Percentiles rank a stretch among this genome's conserved stretches.
These are phyloP conservation scores for Pyropia yezoensis DNA, from an alignment of 23 red algal genomes.

Conservation along the genomic window DNA sequence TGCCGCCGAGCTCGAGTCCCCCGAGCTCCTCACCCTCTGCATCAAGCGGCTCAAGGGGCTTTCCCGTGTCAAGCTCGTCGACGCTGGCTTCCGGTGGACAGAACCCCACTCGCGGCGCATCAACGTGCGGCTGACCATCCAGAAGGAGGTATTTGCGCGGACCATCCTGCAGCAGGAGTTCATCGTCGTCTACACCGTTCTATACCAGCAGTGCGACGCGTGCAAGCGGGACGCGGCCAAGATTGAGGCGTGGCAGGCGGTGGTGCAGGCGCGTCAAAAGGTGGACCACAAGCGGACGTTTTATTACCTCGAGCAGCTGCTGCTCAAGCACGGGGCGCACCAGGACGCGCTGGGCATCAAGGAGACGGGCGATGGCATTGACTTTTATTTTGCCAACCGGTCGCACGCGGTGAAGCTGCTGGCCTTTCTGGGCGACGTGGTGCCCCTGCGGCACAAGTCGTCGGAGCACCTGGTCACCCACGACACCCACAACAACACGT, in stretches of 20 bases:
- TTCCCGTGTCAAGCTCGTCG: conserved; percentile 86
- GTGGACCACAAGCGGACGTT: conserved; percentile 97
- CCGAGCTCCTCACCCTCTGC: conserved; percentile 83
- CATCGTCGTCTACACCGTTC: conserved; percentile 83
- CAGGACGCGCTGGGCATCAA: conserved; percentile 86
- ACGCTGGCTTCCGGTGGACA: conserved; percentile 94
- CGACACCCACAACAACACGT: conserved; percentile 85
- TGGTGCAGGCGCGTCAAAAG: conserved; percentile 96
- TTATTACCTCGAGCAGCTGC: conserved; percentile 93
- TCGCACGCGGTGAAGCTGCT: conserved; percentile 78
- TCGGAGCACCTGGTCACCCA: conserved; percentile 95
- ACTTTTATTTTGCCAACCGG: conserved; percentile 90
- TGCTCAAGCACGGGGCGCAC: conserved; percentile 89
- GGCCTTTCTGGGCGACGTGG: conserved; percentile 72
- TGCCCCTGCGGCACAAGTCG: conserved; percentile 62
- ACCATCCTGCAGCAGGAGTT: conserved; percentile 94
- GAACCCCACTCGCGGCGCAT: conserved; percentile 95
- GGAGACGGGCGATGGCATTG: conserved; percentile 75
- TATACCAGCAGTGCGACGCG: conserved; percentile 88
- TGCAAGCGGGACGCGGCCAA: conserved; percentile 94
- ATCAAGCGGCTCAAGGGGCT: conserved; percentile 78
- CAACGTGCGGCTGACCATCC: conserved; percentile 76
- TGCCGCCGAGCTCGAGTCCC: conserved; percentile 77
- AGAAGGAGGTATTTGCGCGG: conserved; percentile 83
- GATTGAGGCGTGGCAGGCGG: conserved; percentile 96